These are phyloP conservation scores for Boehmeria nivea DNA, from an alignment of 306 rosid genomes.

Conservation along the genomic window DNA sequence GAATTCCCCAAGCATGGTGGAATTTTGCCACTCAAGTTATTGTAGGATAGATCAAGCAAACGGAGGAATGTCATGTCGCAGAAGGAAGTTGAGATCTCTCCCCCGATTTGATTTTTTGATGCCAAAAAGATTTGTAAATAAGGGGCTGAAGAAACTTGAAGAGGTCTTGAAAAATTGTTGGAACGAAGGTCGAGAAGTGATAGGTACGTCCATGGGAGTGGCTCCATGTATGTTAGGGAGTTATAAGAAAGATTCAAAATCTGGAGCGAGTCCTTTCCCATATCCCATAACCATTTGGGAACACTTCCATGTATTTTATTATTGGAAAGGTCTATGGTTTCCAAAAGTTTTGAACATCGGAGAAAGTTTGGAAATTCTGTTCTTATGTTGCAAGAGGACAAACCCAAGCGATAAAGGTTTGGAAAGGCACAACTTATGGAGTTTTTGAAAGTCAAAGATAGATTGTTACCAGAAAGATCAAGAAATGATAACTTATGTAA, in stretches of 20 bases:
- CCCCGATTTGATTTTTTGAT: not conserved
- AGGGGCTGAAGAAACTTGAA: not conserved
- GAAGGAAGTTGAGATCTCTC: not conserved
- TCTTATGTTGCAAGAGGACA: constrained; percentile 2
- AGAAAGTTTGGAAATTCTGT: not conserved
- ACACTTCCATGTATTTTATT: constrained; percentile 1
- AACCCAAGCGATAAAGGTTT: not conserved
- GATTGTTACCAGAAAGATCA: not conserved
- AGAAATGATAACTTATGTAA: not conserved
- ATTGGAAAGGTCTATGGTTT: not conserved
- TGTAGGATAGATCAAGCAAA: constrained; percentile 5
- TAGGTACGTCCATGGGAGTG: not conserved
- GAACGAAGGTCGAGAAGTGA: constrained; percentile 7
- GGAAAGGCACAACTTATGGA: not conserved
- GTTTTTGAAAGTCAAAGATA: not conserved
- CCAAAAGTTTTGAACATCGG: not conserved
- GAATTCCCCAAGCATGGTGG: constrained; percentile 20
- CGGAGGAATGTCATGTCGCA: not conserved
- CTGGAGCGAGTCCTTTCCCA: not conserved
- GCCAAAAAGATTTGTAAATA: not conserved
- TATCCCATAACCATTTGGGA: constrained; percentile 1
- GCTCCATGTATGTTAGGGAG: not conserved
- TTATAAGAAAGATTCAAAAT: not conserved
- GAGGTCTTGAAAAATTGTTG: not conserved
- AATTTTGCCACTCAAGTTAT: too few relatives aligned